Percentiles rank a stretch among this genome's conserved stretches.
Conservation (phyloP, 441 rosid species). For the Arabidopsis hybrid region DNA sequence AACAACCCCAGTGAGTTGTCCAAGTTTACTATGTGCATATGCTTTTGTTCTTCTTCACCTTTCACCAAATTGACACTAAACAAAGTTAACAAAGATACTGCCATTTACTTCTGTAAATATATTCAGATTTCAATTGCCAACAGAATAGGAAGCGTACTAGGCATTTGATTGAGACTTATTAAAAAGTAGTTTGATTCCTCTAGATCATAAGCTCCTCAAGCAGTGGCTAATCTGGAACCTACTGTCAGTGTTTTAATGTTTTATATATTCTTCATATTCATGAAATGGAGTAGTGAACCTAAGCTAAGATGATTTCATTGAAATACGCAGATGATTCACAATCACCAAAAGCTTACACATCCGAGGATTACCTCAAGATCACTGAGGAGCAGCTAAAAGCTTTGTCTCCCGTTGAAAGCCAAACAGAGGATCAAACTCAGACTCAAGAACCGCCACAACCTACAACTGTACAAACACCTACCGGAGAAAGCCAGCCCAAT, state of each 20-base stretch:
- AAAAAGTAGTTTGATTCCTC: neutral
- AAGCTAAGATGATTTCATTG: conserved; percentile 1
- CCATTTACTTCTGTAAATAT: neutral
- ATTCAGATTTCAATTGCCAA: neutral
- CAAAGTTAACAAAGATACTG: neutral
- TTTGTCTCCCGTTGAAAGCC: conserved; percentile 48
- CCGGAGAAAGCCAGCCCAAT: conserved; percentile 39
- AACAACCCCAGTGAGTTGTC: conserved; percentile 66
- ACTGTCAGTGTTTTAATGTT: neutral
- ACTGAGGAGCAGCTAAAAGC: conserved; percentile 85
- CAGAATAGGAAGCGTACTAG: neutral
- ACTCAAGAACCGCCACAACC: conserved; percentile 45
- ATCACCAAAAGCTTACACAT: conserved; percentile 62
- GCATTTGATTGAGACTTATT: neutral
- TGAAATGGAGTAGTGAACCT: neutral
- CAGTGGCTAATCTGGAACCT: neutral
- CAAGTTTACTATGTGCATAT: conserved; percentile 1
- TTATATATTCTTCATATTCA: neutral
- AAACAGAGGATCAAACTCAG: conserved; percentile 49
- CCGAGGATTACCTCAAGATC: conserved; percentile 75
- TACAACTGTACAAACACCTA: conserved; percentile 26
- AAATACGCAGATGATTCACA: conserved; percentile 62
- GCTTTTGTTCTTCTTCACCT: neutral
- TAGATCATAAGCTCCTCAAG: conserved; percentile 2
- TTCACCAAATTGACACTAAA: neutral